Evolutionary conservation across 75 land plant genomes (phyloP).

Genomic region (Selaginella tamariscina): DNA sequence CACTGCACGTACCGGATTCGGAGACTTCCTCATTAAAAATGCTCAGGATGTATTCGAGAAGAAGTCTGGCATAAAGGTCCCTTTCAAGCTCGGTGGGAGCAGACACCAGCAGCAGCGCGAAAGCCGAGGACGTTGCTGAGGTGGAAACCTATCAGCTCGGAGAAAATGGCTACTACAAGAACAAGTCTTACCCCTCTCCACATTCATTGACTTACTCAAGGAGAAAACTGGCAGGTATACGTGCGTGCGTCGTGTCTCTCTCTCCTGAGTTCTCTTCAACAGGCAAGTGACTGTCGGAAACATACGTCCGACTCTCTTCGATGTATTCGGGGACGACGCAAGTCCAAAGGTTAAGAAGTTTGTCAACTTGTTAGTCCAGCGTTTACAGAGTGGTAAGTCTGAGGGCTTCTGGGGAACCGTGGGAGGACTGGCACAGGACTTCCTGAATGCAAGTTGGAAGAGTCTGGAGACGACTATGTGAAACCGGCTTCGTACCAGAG

Average conservation of each 20-base stretch:
- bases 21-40: background rate
- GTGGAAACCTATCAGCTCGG: too few relatives aligned
- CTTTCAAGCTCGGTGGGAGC: background rate
- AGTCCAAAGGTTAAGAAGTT: constrained; percentile 10
- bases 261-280: too few relatives aligned
- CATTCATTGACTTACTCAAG: constrained; percentile 1
- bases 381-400: background rate
- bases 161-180: background rate
- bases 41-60: background rate
- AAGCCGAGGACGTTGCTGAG: background rate
- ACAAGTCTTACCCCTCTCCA: background rate
- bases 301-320: constrained; percentile 1
- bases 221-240: constrained; percentile 5
- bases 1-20: background rate
- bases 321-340: constrained; percentile 1
- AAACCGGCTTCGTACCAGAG: constrained; percentile 18
- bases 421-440: background rate
- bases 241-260: too few relatives aligned
- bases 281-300: constrained; percentile 13
- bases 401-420: background rate
- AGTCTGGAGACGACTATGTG: background rate
- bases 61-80: background rate
- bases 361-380: background rate
- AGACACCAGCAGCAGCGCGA: background rate
- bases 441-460: constrained; percentile 2